phyloP scores from a whole-genome alignment of 805 yeast species.

The Candida germanica region DNA sequence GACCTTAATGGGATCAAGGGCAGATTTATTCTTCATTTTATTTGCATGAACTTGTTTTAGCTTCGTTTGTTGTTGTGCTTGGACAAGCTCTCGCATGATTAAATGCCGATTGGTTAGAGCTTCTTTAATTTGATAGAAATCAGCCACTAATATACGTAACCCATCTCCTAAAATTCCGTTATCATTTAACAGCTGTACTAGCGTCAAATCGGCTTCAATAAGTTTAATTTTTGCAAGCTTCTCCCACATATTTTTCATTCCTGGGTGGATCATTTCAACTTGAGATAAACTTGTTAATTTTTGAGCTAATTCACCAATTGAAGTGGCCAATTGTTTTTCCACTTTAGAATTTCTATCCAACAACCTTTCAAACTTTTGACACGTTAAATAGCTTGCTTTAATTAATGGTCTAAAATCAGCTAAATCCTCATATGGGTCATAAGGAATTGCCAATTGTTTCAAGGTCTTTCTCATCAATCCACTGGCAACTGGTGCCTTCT shows the following conservation, averaged over 20 bases:
- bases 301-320: constrained; percentile 46
- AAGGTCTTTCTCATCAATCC: constrained; percentile 86
- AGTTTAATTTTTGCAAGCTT: constrained; percentile 67
- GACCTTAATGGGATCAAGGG: constrained; percentile 81
- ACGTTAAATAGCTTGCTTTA: constrained; percentile 63
- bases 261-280: constrained; percentile 52
- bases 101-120: constrained; percentile 89
- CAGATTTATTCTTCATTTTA: constrained; percentile 65
- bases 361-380: constrained; percentile 51
- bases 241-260: constrained; percentile 77
- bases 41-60: constrained; percentile 69
- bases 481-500: constrained; percentile 63
- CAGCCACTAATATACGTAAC: constrained; percentile 58
- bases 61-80: constrained; percentile 73
- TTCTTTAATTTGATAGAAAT: constrained; percentile 86
- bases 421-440: constrained; percentile 77
- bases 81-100: constrained; percentile 81
- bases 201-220: constrained; percentile 71
- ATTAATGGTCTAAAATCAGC: constrained; percentile 85
- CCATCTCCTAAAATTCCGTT: constrained; percentile 78
- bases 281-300: constrained; percentile 39
- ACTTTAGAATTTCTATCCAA: constrained; percentile 55
- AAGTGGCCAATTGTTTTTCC: constrained; percentile 49
- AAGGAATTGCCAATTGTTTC: constrained; percentile 89
- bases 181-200: constrained; percentile 67